Percentiles rank a stretch among this genome's conserved stretches.
Evolutionary conservation across 2,329 filamentous ascomycete genomes (phyloP).

Genomic region (Fusarium chaquense): DNA sequence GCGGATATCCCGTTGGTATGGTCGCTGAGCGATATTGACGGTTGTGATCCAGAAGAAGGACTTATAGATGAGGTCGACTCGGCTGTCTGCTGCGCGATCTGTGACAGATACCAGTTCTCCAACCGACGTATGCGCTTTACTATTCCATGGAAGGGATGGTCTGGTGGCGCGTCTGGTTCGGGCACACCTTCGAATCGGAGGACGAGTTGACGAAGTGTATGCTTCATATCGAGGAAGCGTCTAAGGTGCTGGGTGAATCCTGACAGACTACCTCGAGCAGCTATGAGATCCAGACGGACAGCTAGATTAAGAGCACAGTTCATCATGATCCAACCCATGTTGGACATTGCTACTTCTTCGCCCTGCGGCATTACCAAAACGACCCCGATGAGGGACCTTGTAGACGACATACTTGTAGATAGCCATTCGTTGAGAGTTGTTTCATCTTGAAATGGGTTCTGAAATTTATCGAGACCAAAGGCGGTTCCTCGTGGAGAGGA

Average conservation of each 20-base stretch:
- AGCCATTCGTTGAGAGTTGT: conserved; percentile 41
- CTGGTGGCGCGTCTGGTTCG: background rate
- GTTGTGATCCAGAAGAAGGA: background rate
- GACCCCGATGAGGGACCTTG: conserved; percentile 42
- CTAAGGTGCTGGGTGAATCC: conserved; percentile 43
- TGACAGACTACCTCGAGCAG: conserved; percentile 31
- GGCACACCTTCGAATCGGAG: conserved; percentile 44
- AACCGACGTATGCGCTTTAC: conserved; percentile 28
- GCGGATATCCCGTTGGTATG: background rate
- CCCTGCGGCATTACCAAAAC: conserved; percentile 43
- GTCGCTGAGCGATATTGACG: background rate
- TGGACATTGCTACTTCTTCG: conserved; percentile 47
- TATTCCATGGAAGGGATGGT: conserved; percentile 44
- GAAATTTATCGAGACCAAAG: conserved; percentile 46
- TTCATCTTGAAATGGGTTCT: conserved; percentile 24
- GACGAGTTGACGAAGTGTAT: conserved; percentile 47
- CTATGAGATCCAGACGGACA: conserved; percentile 48
- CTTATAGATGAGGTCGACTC: background rate
- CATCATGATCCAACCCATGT: conserved; percentile 50
- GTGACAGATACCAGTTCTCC: conserved; percentile 39
- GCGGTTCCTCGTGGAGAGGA: conserved; percentile 41
- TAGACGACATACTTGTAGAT: conserved; percentile 48
- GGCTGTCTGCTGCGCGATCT: background rate
- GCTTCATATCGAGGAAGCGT: conserved; percentile 45
- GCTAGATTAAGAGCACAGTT: conserved; percentile 49